Evolutionary conservation across 192 early-diverging fungal genomes (phyloP), one percentile per base, ranked within the genome.

Genomic region (Cetraspora pellucida): DNA sequence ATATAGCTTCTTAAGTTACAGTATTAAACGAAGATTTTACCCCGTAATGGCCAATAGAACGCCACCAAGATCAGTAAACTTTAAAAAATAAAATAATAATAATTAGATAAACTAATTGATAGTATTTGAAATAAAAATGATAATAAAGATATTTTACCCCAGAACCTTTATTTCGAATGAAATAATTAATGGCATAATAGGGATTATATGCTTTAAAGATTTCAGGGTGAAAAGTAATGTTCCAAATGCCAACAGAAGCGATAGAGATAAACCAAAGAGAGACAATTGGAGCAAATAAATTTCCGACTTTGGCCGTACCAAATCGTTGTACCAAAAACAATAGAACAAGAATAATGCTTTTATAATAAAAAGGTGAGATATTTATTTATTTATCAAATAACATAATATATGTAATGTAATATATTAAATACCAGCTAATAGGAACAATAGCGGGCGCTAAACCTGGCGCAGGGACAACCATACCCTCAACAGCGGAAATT

Each of bases 1-100:
- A 37, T 37, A 37, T n/a, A n/a, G n/a, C n/a, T 37, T 37, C 37
- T 6, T 37, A 7, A 37, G 7, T 37, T 37, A n/a, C n/a, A n/a
- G n/a, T n/a, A 37, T 37, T 37, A 37, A 37, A 37, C 37, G 37
- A 37, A 37, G 7, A 37, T 37, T 37, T 37, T 37, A 37, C 37
- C 88, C 88, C 1, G 86, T 83, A 28, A 89, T 78, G 5, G 87
- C 78, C 37, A 89, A 71, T 19, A 89, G 83, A 81, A 86, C 72
- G 44, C 88, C 77, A 21, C 86, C 82, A 4, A 88, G 73, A 19
- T 55, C 59, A 10, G 50, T 28, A 75, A 82, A 87, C 9, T 81
- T 81, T 3, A 37, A 37, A 37, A 37, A 37, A 37, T 6, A 1
- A 37, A 7, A 37, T 2, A 37, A 37, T 37, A 37, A 37, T 37